These are phyloP conservation scores for Leccinum fuscescens DNA, from an alignment of 1,284 basidiomycete species.

Conservation along the genomic window DNA sequence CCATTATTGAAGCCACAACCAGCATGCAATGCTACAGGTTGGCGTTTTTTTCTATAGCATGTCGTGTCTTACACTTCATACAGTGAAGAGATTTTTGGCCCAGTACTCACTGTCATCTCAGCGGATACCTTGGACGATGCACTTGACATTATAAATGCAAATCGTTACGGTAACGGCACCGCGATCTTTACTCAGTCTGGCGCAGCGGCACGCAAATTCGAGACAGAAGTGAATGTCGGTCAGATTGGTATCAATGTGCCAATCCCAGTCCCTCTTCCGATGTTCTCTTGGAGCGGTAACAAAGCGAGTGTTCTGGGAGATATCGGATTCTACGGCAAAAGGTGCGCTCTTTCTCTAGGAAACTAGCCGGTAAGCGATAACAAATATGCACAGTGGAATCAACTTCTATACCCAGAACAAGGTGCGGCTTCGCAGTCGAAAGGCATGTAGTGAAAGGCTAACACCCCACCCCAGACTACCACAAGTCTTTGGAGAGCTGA, in stretches of 20 bases:
- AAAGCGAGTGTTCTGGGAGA: conserved; percentile 89
- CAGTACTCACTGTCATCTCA: conserved; percentile 79
- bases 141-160: conserved; percentile 85
- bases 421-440: conserved; percentile 36
- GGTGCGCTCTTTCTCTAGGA: conserved; percentile 38
- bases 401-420: conserved; percentile 92
- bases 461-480: conserved; percentile 53
- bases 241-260: conserved; percentile 93
- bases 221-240: conserved; percentile 85
- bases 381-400: conserved; percentile 54
- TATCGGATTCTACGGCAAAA: conserved; percentile 86
- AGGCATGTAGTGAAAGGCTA: not conserved
- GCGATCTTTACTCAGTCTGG: conserved; percentile 97
- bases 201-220: conserved; percentile 93
- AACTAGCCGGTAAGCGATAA: conserved; percentile 1
- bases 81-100: conserved; percentile 95
- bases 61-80: conserved; percentile 4
- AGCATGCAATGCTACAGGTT: conserved; percentile 89
- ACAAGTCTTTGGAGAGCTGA: conserved; percentile 82
- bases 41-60: conserved; percentile 23
- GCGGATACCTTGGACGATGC: conserved; percentile 91
- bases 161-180: conserved; percentile 92
- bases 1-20: conserved; percentile 81
- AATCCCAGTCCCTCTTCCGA: conserved; percentile 86
- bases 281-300: conserved; percentile 93